Evolutionary conservation across 2,329 filamentous ascomycete genomes (phyloP), one percentile per base, ranked within the genome.

Genomic region (Phaeosphaeria sp.): DNA sequence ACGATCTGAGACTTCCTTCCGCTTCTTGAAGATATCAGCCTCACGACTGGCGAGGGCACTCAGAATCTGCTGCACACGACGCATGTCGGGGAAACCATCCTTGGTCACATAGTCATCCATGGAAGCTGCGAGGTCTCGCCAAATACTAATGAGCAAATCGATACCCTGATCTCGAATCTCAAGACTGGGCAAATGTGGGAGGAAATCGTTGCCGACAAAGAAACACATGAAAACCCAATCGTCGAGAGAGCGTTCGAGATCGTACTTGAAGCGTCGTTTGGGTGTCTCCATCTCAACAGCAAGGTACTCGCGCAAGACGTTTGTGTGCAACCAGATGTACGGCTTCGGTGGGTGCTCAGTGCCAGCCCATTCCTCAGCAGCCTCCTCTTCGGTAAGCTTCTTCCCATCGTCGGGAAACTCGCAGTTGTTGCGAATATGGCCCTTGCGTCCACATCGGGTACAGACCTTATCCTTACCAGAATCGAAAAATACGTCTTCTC

Each of bases 171-270:
- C 95, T 59, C 95, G 88, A 75, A 99, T 98, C 77, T 98, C 95
- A 57, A 99, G 84, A 70, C 94, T 96, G n/a, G 95, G 95, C 57
- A 99, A 83, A 83, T 99, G 95, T 50, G 95, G 95, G 66, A 99
- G 81, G 80, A 99, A 99, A 81, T 99, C 96, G 78, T 99, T 99
- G 66, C 94, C 94, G 55, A 98, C 94, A 75, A 98, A 98, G 81
- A 96, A 98, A 80, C 94, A 98, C 88, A 98, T 95, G 77, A 98
- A 98, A 15, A 98, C 92, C 95, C 94, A 98, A 75, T 98, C 94
- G 77, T 98, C 95, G 57, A 98, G 86, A 24, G 93, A 93, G 64
- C 95, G 89, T 78, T 99, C 95, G 45, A 99, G 83, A 74, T 99
- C 93, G 78, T 96, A 98, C 53, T 87, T 86, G 79, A 98, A 98